Evolutionary conservation across 169 alveolate species (phyloP), one percentile per base, ranked within the genome.

Genomic region (Cryptosporidium xiaoi): DNA sequence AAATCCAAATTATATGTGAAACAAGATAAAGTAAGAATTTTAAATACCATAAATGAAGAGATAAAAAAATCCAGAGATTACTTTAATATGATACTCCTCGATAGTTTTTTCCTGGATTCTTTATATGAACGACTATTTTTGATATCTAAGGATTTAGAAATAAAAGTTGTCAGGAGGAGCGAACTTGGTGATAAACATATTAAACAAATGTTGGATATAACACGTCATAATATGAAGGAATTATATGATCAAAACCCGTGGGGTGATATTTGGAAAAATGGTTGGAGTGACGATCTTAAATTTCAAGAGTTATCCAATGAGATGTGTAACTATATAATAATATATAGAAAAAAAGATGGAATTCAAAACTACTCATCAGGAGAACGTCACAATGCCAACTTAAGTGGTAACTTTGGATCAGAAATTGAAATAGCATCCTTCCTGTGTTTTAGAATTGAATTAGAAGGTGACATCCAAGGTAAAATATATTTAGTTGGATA

Each of bases 201-300:
- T n/a, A 40, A 60, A 60, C 36, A 60, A 20, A 58, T 77, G 40
- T n/a, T 77, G 10, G 34, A 60, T n/a, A 56, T 77, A 27, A 77
- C 87, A 13, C 65, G 87, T n/a, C 18, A 62, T 29, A 77, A 77
- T 62, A 77, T 77, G 87, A 77, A 77, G n/a, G 40, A 20, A 58
- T 64, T 77, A 16, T 77, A 77, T 77, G 87, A 77, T 24, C 50
- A 56, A 27, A 77, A 56, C 44, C 87, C 87, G 64, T 77, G 87
- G 87, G 87, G 87, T 1, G 87, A 77, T 12, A 44, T 60, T 60
- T 77, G 87, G 87, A 60, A 36, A 12, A 34, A 27, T 46, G 87
- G 87, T 1, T 77, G 87, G 87, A 36, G 56, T 31, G 87, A 77
- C 29, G 51, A 40, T 12, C 44, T 58, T 51, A 77, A 77, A 77